Base-by-base conservation (phyloP, 306 rosid genomes). In the Inga leiocalycina region DNA sequence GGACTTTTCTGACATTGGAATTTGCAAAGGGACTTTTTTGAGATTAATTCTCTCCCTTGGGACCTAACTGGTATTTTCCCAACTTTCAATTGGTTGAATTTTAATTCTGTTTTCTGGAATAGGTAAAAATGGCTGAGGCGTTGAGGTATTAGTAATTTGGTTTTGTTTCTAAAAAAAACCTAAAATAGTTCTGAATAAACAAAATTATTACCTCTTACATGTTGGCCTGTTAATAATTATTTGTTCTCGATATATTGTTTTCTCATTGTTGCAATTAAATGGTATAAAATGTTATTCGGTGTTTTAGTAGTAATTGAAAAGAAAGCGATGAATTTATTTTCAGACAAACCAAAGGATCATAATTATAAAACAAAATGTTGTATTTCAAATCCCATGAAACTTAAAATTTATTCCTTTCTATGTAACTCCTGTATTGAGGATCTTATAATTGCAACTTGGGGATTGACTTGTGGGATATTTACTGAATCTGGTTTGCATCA, bases 51-150 rank as follows among this genome's bases (percentile, higher is more conserved):
- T n/a, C n/a, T n/a, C n/a, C n/a, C n/a, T n/a, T n/a, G n/a, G n/a
- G n/a, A n/a, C n/a, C n/a, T n/a, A n/a, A n/a, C n/a, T n/a, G n/a
- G n/a, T n/a, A n/a, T n/a, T n/a, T n/a, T n/a, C n/a, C n/a, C n/a
- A 70, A 27, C 30, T 74, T 30, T 74, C 41, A 45, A 48, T 61
- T 45, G 71, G 37, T 77, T 70, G 35, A 81, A 46, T 22, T 81
- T 45, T n/a, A 81, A 62, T 34, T 69, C 30, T 73, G 72, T 43
- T 17, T 69, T 80, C 46, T 71, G 71, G 48, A 80, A 59, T 70
- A 16, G 56, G 27, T 17, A 51, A 27, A 30, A 39, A 71, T 39
- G 43, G 43, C 8, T 5, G 43, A 39, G 43, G 43, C 43, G 43
- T 39, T 39, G 43, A 39, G 43, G 43, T 39, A 64, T 49, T 62